Evolutionary conservation across 2,329 filamentous ascomycete genomes (phyloP).

Genomic region (Botryosphaeria agaves): DNA sequence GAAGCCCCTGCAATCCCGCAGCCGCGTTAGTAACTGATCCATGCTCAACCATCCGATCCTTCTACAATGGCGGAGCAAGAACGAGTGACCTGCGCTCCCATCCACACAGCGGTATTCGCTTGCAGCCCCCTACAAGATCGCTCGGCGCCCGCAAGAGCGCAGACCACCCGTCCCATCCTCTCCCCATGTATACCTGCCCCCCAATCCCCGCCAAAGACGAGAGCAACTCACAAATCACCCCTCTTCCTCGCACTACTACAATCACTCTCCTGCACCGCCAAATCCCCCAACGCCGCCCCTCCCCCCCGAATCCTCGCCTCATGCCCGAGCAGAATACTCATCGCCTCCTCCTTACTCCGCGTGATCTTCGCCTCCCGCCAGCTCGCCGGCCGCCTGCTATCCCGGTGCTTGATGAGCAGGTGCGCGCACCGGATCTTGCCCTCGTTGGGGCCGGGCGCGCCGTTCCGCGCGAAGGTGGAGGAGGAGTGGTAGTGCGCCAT

Average conservation of each 20-base stretch:
- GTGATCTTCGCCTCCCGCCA: slow-evolving; percentile 88
- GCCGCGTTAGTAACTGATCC: slow-evolving; percentile 10
- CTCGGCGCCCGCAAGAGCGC: no score
- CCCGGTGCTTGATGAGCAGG: slow-evolving; percentile 81
- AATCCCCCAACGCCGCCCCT: slow-evolving; percentile 53
- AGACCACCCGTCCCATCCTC: no score
- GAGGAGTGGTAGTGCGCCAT: slow-evolving; percentile 78
- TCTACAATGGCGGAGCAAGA: no score
- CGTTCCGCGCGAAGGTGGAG: slow-evolving; percentile 20
- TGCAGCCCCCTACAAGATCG: no score
- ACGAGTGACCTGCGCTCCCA: no score
- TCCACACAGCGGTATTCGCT: no score
- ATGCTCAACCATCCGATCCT: no score
- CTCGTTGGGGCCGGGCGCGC: slow-evolving; percentile 30
- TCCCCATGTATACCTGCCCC: neutral
- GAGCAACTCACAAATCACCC: slow-evolving; percentile 55
- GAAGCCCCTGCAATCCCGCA: slow-evolving; percentile 49
- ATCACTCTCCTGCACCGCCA: slow-evolving; percentile 81
- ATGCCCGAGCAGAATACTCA: slow-evolving; percentile 56
- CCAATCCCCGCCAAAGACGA: neutral
- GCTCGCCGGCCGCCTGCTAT: slow-evolving; percentile 75
- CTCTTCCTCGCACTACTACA: slow-evolving; percentile 90
- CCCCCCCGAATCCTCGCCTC: slow-evolving; percentile 61
- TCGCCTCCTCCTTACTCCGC: slow-evolving; percentile 72
- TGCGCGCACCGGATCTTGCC: slow-evolving; percentile 91